These are phyloP conservation scores for Nelumbo lutea DNA, from an alignment of 164 flowering plant genomes.

Conservation along the genomic window DNA sequence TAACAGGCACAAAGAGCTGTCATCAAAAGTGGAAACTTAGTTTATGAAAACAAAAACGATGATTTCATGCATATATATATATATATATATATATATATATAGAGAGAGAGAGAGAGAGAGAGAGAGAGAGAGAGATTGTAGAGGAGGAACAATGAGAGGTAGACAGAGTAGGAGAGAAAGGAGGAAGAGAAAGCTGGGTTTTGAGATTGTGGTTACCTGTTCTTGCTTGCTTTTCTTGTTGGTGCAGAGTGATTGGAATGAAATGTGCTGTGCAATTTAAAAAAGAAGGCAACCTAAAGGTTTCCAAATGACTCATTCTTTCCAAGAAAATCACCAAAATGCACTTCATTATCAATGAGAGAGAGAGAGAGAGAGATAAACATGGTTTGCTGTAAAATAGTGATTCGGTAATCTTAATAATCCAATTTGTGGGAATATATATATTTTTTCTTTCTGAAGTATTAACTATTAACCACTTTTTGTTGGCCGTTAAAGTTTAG, in stretches of 20 bases:
- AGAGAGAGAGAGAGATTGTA: no score
- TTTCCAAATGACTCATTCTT: constrained; percentile 14
- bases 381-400: not conserved
- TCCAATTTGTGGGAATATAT: no score
- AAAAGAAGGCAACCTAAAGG: constrained; percentile 2
- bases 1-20: constrained; percentile 22
- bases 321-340: constrained; percentile 9
- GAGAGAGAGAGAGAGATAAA: not conserved
- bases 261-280: constrained; percentile 7
- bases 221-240: constrained; percentile 15
- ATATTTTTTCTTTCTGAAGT: no score
- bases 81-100: no score
- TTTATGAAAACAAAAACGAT: constrained; percentile 1
- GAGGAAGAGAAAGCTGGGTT: not conserved
- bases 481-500: no score
- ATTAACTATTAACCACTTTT: no score
- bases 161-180: not conserved
- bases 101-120: no score
- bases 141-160: not conserved
- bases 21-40: constrained; percentile 26
- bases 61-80: not conserved
- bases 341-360: not conserved
- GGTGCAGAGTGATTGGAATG: constrained; percentile 1
- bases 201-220: constrained; percentile 11
- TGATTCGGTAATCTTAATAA: no score